Percentiles rank a stretch among this genome's conserved stretches.
Conservation (phyloP, 2,329 filamentous ascomycete species). For the Pseudogymnoascus sp. region DNA sequence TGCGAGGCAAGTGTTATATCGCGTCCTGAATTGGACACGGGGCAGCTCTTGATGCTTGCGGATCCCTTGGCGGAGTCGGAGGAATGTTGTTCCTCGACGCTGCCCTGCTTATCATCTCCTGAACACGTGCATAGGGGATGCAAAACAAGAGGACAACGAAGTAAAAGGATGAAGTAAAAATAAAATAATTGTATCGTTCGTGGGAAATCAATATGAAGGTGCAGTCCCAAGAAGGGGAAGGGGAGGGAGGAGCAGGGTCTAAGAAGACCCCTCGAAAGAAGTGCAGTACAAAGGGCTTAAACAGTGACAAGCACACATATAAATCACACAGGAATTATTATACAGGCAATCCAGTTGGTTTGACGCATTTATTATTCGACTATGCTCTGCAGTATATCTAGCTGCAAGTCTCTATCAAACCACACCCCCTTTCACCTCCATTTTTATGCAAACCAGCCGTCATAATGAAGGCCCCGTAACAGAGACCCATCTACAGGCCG, state of each 20-base stretch:
- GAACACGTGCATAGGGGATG: not conserved
- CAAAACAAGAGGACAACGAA: not conserved
- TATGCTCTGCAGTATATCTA: conserved; percentile 6
- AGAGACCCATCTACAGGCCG: not conserved
- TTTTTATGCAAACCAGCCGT: conserved; percentile 10
- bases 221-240: not conserved
- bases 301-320: not conserved
- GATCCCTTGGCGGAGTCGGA: not conserved
- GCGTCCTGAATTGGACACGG: conserved; percentile 10
- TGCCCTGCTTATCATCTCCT: not conserved
- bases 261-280: not conserved
- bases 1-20: conserved; percentile 4
- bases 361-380: conserved; percentile 1
- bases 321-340: not conserved
- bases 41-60: conserved; percentile 10
- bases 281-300: not conserved
- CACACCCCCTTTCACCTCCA: not conserved
- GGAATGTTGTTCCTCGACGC: not conserved
- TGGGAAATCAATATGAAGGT: not conserved
- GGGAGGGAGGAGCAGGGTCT: not conserved
- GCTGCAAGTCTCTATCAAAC: conserved; percentile 5
- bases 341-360: not conserved
- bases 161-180: not conserved
- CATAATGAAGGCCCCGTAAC: conserved; percentile 3
- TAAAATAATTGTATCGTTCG: not conserved